Percentiles rank a stretch among this genome's conserved stretches.
phyloP scores from a whole-genome alignment of 2,329 filamentous ascomycete genomes.

The Cryphonectria carpinicola region DNA sequence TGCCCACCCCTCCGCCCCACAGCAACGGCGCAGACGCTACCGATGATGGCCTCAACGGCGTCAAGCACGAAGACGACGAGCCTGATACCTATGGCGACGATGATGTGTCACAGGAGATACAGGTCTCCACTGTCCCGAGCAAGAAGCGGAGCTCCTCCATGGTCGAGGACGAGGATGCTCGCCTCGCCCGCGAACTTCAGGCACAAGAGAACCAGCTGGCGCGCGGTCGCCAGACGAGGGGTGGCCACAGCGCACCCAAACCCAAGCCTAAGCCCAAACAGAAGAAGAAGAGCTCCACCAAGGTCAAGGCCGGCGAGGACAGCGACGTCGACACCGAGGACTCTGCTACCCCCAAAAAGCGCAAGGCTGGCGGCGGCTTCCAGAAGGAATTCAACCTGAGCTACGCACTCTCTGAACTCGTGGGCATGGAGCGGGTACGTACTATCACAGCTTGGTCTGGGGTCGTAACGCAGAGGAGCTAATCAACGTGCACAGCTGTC shows the following conservation, averaged over 20 bases:
- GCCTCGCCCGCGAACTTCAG: constrained; percentile 84
- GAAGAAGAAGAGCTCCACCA: constrained; percentile 72
- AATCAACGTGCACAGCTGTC: constrained; percentile 65
- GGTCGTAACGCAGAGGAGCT: constrained; percentile 28
- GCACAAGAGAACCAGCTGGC: constrained; percentile 82
- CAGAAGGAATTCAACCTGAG: constrained; percentile 84
- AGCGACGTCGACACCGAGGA: constrained; percentile 71
- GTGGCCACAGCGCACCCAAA: constrained; percentile 69
- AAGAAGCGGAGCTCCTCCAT: constrained; percentile 64
- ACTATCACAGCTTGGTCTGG: not conserved
- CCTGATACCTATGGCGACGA: constrained; percentile 37
- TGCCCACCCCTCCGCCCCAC: constrained; percentile 48
- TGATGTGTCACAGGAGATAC: constrained; percentile 47
- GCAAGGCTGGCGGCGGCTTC: constrained; percentile 89
- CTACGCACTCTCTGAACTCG: constrained; percentile 68
- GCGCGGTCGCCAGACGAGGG: constrained; percentile 68
- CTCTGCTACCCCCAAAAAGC: constrained; percentile 65
- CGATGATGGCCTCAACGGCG: constrained; percentile 38
- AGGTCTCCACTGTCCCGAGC: constrained; percentile 62
- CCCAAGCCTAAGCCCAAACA: constrained; percentile 47
- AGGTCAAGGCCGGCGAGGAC: constrained; percentile 77
- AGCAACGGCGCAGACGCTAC: constrained; percentile 39
- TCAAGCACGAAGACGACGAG: constrained; percentile 32
- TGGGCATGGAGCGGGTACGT: constrained; percentile 69
- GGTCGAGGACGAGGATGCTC: constrained; percentile 78